phyloP scores from a whole-genome alignment of 2,329 filamentous ascomycete genomes.

The Scedosporium minutisporum region DNA sequence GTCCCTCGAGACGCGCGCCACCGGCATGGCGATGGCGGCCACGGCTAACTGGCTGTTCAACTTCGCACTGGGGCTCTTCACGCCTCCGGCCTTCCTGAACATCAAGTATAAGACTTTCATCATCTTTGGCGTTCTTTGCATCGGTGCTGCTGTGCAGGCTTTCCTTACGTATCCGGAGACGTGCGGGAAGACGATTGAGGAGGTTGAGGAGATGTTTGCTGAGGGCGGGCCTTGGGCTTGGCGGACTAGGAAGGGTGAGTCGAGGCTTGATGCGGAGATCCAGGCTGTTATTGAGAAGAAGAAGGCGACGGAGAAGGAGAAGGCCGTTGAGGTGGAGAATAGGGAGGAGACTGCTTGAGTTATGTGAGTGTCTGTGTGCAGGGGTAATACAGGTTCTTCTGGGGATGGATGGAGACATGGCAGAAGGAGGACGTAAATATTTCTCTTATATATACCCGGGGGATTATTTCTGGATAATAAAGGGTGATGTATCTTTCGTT shows the following conservation, averaged over 20 bases:
- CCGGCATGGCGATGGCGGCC: conserved; percentile 47
- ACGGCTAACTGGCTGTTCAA: conserved; percentile 36
- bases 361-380: no score
- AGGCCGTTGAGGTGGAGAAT: neutral
- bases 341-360: neutral
- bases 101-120: conserved; percentile 23
- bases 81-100: conserved; percentile 26
- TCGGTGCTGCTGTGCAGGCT: conserved; percentile 32
- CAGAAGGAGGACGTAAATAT: no score
- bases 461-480: neutral
- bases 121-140: conserved; percentile 30
- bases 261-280: conserved; percentile 17
- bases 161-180: conserved; percentile 32
- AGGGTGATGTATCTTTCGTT: neutral
- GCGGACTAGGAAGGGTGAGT: conserved; percentile 25
- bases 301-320: conserved; percentile 6
- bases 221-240: conserved; percentile 23
- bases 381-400: neutral
- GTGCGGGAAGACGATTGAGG: conserved; percentile 30
- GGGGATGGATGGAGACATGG: neutral
- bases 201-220: conserved; percentile 26
- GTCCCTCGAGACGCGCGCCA: conserved; percentile 50
- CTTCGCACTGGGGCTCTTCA: conserved; percentile 28
- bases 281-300: conserved; percentile 16
- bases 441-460: neutral